Evolutionary conservation across 2,329 filamentous ascomycete species (phyloP).

Genomic region (Drechslera avenae): DNA sequence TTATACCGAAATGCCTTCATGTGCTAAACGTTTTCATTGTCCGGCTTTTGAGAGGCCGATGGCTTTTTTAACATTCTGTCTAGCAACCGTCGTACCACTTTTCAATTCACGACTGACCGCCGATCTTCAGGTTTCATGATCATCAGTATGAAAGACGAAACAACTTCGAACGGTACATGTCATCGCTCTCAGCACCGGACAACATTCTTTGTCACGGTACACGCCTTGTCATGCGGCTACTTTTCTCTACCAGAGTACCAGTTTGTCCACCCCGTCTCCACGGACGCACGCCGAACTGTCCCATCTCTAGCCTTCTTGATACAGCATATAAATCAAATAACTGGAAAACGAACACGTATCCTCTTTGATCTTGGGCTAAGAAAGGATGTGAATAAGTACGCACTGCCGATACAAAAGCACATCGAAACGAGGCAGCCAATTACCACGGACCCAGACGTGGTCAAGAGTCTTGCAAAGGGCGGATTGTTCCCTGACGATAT

Average conservation of each 20-base stretch:
- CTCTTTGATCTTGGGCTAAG: constrained; percentile 63
- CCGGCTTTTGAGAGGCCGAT: not conserved
- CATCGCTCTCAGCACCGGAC: not conserved
- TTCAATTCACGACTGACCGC: not conserved
- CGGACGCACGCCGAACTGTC: constrained; percentile 54
- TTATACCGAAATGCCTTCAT: not conserved
- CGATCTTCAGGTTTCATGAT: not conserved
- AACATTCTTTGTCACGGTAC: constrained; percentile 41
- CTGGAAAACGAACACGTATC: constrained; percentile 47
- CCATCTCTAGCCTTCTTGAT: constrained; percentile 62
- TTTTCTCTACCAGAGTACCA: constrained; percentile 57
- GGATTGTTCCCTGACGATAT: constrained; percentile 47
- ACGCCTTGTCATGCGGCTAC: constrained; percentile 47
- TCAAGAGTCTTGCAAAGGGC: constrained; percentile 45
- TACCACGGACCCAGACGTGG: constrained; percentile 48
- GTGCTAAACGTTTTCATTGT: not conserved
- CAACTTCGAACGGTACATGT: not conserved
- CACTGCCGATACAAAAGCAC: constrained; percentile 53
- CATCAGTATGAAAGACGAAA: not conserved
- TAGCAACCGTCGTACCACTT: not conserved
- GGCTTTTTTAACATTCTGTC: not conserved
- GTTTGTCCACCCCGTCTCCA: constrained; percentile 54
- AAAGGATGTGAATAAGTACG: constrained; percentile 53
- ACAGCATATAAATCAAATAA: constrained; percentile 51
- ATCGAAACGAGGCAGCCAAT: constrained; percentile 54